These are phyloP conservation scores for Aspergillus nidulans DNA, from an alignment of 495 filamentous ascomycete genomes.

Conservation along the genomic window DNA sequence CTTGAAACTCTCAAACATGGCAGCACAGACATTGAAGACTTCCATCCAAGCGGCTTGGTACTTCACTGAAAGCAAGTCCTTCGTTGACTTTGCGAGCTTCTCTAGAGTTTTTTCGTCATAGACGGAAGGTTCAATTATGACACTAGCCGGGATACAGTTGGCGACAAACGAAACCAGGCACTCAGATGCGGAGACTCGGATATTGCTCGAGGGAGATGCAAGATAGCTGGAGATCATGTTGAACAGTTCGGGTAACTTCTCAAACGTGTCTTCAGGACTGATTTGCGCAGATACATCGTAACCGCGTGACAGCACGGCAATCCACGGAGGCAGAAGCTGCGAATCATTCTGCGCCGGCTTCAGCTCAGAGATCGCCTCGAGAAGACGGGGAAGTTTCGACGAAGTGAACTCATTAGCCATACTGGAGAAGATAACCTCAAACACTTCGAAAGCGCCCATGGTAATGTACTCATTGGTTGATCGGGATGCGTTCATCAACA, in stretches of 20 bases:
- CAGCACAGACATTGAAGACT: conserved; percentile 84
- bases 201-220: conserved; percentile 81
- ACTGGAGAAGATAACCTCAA: conserved; percentile 89
- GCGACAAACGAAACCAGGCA: conserved; percentile 87
- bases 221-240: conserved; percentile 71
- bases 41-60: conserved; percentile 95
- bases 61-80: conserved; percentile 74
- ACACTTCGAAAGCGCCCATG: conserved; percentile 92
- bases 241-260: conserved; percentile 79
- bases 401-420: conserved; percentile 84
- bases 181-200: conserved; percentile 88
- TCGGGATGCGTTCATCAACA: conserved; percentile 79
- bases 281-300: conserved; percentile 92
- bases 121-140: conserved; percentile 80
- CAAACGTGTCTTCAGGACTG: conserved; percentile 78
- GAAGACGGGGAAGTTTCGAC: conserved; percentile 78
- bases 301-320: conserved; percentile 87
- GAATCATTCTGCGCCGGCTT: conserved; percentile 87
- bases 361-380: conserved; percentile 83
- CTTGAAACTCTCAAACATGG: conserved; percentile 78
- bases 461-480: conserved; percentile 91
- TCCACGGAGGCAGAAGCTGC: conserved; percentile 90
- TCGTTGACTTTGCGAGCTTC: conserved; percentile 62
- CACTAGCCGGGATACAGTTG: conserved; percentile 75
- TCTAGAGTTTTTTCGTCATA: conserved; percentile 82